phyloP scores from a whole-genome alignment of 2,329 filamentous ascomycete species.

The Hypoxylon sp. region DNA sequence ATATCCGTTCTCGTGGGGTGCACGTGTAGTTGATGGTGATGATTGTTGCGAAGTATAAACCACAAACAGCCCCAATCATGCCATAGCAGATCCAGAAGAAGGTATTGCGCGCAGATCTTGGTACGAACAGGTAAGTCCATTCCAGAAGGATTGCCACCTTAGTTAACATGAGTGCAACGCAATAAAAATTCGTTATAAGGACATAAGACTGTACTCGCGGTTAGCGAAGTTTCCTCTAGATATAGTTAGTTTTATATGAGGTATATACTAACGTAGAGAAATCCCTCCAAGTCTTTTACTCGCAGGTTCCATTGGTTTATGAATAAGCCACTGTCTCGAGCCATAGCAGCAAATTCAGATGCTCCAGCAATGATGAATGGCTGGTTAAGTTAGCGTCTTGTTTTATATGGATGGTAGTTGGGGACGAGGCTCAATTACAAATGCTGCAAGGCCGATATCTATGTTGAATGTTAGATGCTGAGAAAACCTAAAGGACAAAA shows the following conservation, averaged over 20 bases:
- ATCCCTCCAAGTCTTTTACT: slow-evolving; percentile 22
- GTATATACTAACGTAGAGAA: slow-evolving; percentile 31
- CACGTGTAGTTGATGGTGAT: slow-evolving; percentile 32
- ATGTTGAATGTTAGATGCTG: not conserved
- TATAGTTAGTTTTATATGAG: too few relatives aligned
- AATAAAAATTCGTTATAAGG: slow-evolving; percentile 16
- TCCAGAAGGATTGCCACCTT: slow-evolving; percentile 45
- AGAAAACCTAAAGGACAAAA: not conserved
- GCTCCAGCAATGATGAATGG: slow-evolving; percentile 14
- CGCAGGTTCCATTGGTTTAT: slow-evolving; percentile 46
- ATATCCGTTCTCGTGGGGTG: slow-evolving; percentile 35
- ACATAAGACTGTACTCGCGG: slow-evolving; percentile 14
- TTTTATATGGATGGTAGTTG: not conserved
- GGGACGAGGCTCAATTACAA: slow-evolving; percentile 14
- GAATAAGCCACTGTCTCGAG: slow-evolving; percentile 34
- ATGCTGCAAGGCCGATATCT: slow-evolving; percentile 32
- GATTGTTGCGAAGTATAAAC: slow-evolving; percentile 31
- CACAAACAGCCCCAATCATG: slow-evolving; percentile 28
- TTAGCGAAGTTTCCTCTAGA: not conserved
- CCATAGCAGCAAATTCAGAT: not conserved
- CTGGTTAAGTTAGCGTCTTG: slow-evolving; percentile 2
- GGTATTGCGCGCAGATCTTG: slow-evolving; percentile 28
- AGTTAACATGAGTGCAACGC: slow-evolving; percentile 17
- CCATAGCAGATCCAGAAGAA: slow-evolving; percentile 39
- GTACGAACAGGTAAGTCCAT: slow-evolving; percentile 42